phyloP scores from a whole-genome alignment of 768 basidiomycete genomes.

The Myochromella boudieri region DNA sequence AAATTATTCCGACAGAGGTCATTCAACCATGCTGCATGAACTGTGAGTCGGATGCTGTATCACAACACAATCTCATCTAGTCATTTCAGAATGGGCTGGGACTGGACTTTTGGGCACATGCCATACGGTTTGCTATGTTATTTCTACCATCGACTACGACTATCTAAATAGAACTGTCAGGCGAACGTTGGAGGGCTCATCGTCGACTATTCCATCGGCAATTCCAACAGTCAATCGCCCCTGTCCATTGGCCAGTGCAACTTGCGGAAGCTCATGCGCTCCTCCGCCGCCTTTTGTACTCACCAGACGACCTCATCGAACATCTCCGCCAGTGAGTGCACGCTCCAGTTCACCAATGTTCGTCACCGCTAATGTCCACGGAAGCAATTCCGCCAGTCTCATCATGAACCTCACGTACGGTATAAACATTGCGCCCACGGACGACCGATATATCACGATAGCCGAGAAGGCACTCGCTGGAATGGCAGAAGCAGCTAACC shows the following conservation, averaged over 20 bases:
- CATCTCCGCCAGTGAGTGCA: slow-evolving; percentile 48
- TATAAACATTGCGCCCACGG: slow-evolving; percentile 39
- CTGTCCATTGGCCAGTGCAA: slow-evolving; percentile 44
- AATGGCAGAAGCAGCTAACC: slow-evolving; percentile 48
- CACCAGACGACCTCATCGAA: slow-evolving; percentile 42
- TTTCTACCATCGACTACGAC: too few relatives aligned
- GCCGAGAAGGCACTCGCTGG: slow-evolving; percentile 53
- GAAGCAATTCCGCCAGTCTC: slow-evolving; percentile 47
- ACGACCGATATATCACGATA: slow-evolving; percentile 48
- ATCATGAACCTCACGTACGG: slow-evolving; percentile 58
- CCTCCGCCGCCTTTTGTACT: slow-evolving; percentile 41
- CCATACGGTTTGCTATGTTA: slow-evolving; percentile 36
- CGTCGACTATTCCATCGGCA: slow-evolving; percentile 53
- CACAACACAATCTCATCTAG: slow-evolving; percentile 1
- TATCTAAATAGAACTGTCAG: slow-evolving; percentile 27
- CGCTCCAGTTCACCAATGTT: neutral
- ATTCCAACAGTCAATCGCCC: slow-evolving; percentile 43
- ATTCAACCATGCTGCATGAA: slow-evolving; percentile 49
- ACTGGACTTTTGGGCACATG: slow-evolving; percentile 60
- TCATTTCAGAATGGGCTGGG: slow-evolving; percentile 32
- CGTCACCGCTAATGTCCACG: neutral
- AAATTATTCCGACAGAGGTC: slow-evolving; percentile 55
- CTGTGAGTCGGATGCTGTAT: slow-evolving; percentile 30
- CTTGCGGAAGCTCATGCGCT: slow-evolving; percentile 44
- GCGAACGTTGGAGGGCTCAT: slow-evolving; percentile 51